phyloP scores from a whole-genome alignment of 108 stramenopile genomes.

The Skeletonema menzelii region DNA sequence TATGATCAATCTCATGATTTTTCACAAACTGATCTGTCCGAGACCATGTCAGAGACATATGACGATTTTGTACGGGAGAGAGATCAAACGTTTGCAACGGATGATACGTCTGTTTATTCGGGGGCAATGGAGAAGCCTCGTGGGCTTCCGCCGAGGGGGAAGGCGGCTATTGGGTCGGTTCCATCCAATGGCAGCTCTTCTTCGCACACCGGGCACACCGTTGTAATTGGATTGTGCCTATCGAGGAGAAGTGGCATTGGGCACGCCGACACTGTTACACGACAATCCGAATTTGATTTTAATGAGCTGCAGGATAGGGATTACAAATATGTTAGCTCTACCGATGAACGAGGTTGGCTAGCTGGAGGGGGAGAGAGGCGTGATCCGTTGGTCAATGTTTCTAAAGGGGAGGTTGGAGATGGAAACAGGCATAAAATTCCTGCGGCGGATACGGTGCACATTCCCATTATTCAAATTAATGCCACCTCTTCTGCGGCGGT shows the following conservation, averaged over 20 bases:
- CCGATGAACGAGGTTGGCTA: slow-evolving; percentile 78
- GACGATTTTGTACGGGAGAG: not conserved
- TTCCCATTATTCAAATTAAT: slow-evolving; percentile 88
- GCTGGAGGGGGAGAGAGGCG: slow-evolving; percentile 87
- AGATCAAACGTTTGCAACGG: not conserved
- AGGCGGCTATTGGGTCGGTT: not conserved
- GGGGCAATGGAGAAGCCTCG: not conserved
- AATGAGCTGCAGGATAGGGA: slow-evolving; percentile 90
- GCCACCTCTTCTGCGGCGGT: slow-evolving; percentile 55
- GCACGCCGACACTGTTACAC: slow-evolving; percentile 83
- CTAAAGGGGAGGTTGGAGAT: not conserved
- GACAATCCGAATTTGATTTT: slow-evolving; percentile 90
- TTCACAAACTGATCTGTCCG: not conserved
- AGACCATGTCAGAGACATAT: not conserved
- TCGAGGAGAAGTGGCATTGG: slow-evolving; percentile 69
- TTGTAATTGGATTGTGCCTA: slow-evolving; percentile 80
- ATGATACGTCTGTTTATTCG: not conserved
- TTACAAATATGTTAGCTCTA: slow-evolving; percentile 88
- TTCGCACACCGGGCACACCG: not conserved
- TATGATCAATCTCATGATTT: not conserved
- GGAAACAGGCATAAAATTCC: slow-evolving; percentile 58
- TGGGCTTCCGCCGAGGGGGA: not conserved
- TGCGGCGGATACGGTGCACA: slow-evolving; percentile 81
- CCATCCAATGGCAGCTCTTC: not conserved
- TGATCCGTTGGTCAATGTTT: slow-evolving; percentile 7